Base-by-base conservation (phyloP, 2,329 filamentous ascomycete genomes). In the Claviceps pazoutovae region DNA sequence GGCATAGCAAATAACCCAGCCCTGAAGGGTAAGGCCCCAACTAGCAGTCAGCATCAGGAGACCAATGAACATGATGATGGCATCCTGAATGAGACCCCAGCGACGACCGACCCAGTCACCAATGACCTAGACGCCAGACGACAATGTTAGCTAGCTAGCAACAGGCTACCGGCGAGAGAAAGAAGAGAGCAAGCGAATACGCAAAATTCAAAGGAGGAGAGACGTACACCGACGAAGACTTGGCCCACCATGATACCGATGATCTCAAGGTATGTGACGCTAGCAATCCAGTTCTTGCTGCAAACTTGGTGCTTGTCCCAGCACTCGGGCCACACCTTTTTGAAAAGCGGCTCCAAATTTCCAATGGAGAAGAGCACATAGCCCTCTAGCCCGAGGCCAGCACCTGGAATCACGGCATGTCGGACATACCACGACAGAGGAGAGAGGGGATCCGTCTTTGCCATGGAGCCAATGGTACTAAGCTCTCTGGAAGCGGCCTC, bases 351-450 rank as follows among this genome's bases (percentile, higher is more conserved):
- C 63, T 86, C 82, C 57, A 97, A 74, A 68, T 95, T 96, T 53
- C 91, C 91, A 59, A 97, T 96, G 56, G 90, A 96, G 75, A 97
- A 97, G 19, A 97, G 79, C 43, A 96, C 90, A 64, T 96, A 97
- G 60, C 88, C 91, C 76, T 97, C 91, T 30, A 97, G 79, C 64
- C 89, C 84, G 49, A 97, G 80, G 65, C 91, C 91, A 58, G 89
- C 89, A 69, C 91, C 91, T 48, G 91, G 91, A 53, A 97, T 81
- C 51, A 96, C 84, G 69, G 90, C 91, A 65, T 95, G 93, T 63
- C 82, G 80, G 65, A 94, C 84, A 68, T 97, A 97, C 76, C 83
- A 93, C 23, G 76, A 73, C n/a, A 97, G 52, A 0, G 90, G 89
- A 51, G 83, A 86, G 16, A 96, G 74, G 34, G 90, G 89, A 62